Percentiles rank a stretch among this genome's conserved stretches.
Evolutionary conservation across 257 asterid genomes (phyloP).

Genomic region (Nicotiana paniculata): DNA sequence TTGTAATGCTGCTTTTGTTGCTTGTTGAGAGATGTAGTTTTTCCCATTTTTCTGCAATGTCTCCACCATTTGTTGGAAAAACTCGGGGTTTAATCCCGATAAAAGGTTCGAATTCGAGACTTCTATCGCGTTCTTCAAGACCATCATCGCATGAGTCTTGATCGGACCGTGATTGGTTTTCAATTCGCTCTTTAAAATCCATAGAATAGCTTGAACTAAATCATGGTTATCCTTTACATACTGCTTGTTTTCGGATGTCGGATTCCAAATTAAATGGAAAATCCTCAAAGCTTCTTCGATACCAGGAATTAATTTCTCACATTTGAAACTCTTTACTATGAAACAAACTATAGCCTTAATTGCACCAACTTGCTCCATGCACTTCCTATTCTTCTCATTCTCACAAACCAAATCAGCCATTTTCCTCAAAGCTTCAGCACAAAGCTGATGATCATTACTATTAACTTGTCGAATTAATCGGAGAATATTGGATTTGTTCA

Average conservation of each 20-base stretch:
- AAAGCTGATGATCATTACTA: slow-evolving; percentile 11
- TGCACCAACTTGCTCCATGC: slow-evolving; percentile 33
- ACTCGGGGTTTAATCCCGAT: slow-evolving; percentile 24
- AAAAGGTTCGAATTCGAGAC: slow-evolving; percentile 5
- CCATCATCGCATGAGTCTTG: slow-evolving; percentile 28
- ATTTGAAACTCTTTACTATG: slow-evolving; percentile 18
- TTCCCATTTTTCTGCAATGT: not conserved
- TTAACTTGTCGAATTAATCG: slow-evolving; percentile 18
- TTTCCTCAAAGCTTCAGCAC: slow-evolving; percentile 22
- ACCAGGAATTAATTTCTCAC: slow-evolving; percentile 3
- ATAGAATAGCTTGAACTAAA: slow-evolving; percentile 24
- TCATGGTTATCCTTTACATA: slow-evolving; percentile 23
- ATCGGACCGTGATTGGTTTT: not conserved
- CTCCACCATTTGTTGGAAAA: slow-evolving; percentile 7
- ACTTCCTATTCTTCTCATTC: slow-evolving; percentile 22
- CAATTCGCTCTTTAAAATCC: slow-evolving; percentile 22
- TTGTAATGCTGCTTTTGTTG: slow-evolving; percentile 23
- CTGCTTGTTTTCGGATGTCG: not conserved
- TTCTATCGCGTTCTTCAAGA: slow-evolving; percentile 14
- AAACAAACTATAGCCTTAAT: slow-evolving; percentile 7
- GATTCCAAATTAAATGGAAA: slow-evolving; percentile 16
- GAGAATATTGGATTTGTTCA: slow-evolving; percentile 9
- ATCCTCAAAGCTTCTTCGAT: slow-evolving; percentile 33
- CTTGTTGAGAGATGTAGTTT: slow-evolving; percentile 9
- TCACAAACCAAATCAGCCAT: slow-evolving; percentile 31